phyloP scores from a whole-genome alignment of 1,284 basidiomycete genomes.

The Austroboletus novae-zelandiae region DNA sequence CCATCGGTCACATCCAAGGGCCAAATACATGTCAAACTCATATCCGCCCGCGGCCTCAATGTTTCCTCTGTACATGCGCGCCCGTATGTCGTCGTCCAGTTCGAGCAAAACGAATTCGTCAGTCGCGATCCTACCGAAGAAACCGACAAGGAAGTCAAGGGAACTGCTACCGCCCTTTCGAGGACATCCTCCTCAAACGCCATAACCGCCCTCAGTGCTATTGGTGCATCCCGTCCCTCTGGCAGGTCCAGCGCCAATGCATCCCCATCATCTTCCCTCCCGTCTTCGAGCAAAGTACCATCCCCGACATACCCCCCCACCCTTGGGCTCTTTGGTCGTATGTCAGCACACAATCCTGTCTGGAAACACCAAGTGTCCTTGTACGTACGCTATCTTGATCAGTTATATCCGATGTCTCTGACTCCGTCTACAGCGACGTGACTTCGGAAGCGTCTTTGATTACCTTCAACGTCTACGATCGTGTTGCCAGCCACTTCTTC shows the following conservation, averaged over 20 bases:
- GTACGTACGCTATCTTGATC: conserved; percentile 50
- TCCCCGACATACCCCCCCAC: conserved; percentile 34
- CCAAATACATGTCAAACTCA: conserved; percentile 93
- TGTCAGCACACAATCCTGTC: conserved; percentile 84
- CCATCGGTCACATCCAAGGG: conserved; percentile 57
- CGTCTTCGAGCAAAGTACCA: conserved; percentile 36
- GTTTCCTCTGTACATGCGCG: conserved; percentile 65
- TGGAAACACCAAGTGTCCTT: conserved; percentile 99
- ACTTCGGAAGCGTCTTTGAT: conserved; percentile 88
- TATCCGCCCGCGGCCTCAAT: conserved; percentile 86
- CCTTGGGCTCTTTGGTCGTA: conserved; percentile 59
- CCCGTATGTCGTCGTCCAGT: conserved; percentile 97
- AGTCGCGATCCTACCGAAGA: conserved; percentile 87
- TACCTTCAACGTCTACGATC: conserved; percentile 92
- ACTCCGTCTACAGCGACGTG: conserved; percentile 70
- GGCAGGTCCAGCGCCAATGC: conserved; percentile 34
- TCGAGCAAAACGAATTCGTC: conserved; percentile 99
- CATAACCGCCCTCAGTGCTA: conserved; percentile 66
- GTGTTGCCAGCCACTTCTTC: conserved; percentile 84
- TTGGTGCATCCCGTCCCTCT: conserved; percentile 50
- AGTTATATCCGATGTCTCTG: conserved; percentile 18
- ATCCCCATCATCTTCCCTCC: conserved; percentile 41
- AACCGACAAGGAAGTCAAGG: conserved; percentile 84
- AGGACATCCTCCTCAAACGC: conserved; percentile 60
- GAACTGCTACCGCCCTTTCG: conserved; percentile 64